These are phyloP conservation scores for Theileria sp. DNA, from an alignment of 169 alveolate genomes.

Conservation along the genomic window DNA sequence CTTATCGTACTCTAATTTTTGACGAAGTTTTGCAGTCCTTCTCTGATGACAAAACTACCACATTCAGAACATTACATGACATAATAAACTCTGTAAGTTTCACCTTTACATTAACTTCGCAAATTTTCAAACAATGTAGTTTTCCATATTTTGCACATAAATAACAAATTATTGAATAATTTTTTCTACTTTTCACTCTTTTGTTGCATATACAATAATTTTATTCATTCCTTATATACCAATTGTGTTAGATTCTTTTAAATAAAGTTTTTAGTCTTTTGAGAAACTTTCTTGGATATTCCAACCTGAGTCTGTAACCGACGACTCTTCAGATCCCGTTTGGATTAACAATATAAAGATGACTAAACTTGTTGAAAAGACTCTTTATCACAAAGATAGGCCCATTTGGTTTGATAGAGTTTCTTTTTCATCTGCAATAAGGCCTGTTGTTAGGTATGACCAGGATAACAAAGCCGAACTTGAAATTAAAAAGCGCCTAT, in stretches of 20 bases:
- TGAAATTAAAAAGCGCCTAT: conserved; percentile 48
- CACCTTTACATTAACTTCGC: background rate
- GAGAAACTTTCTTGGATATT: conserved; percentile 57
- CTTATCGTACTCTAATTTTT: conserved; percentile 60
- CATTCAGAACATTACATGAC: conserved; percentile 28
- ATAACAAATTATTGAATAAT: too few relatives aligned
- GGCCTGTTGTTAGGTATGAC: conserved; percentile 60
- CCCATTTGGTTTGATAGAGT: conserved; percentile 54
- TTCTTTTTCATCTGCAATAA: conserved; percentile 59
- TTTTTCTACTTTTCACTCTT: too few relatives aligned
- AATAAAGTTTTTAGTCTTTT: conserved; percentile 19
- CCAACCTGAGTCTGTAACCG: conserved; percentile 55
- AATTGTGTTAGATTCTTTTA: background rate
- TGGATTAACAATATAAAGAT: conserved; percentile 52
- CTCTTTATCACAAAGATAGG: conserved; percentile 37
- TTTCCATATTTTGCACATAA: too few relatives aligned
- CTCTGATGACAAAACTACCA: conserved; percentile 7
- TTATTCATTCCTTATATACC: background rate
- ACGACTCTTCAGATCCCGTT: conserved; percentile 30
- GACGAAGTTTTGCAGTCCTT: conserved; percentile 45
- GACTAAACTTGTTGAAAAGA: conserved; percentile 30
- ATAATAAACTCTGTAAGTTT: conserved; percentile 10
- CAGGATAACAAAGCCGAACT: conserved; percentile 37
- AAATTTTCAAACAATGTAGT: background rate
- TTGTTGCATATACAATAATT: background rate